Conservation (phyloP, 129 eudicot genomes). For the Heracleum sosnowskyi region DNA sequence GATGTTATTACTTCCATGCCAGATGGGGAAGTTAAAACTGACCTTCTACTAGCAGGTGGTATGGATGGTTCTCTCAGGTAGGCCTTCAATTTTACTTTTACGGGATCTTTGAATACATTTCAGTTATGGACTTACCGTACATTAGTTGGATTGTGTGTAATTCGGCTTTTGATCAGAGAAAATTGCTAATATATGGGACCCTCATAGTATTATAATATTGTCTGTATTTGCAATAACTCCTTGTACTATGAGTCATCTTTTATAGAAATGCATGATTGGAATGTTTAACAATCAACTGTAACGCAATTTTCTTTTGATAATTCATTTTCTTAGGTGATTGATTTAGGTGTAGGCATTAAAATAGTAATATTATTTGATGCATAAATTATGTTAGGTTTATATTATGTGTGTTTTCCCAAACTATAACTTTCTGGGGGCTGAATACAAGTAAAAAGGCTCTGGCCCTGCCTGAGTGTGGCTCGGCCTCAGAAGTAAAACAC, state of each 20-base stretch:
- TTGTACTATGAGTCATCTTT: neutral
- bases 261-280: neutral
- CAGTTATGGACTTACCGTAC: neutral
- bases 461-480: no score
- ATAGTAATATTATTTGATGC: neutral
- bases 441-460: no score
- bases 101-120: neutral
- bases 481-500: no score
- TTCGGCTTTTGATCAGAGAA: neutral
- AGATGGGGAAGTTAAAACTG: constrained; percentile 41
- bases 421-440: no score
- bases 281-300: neutral
- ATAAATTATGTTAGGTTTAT: no score
- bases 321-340: neutral
- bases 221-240: neutral
- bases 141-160: neutral
- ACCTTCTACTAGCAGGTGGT: constrained; percentile 61
- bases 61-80: constrained; percentile 49
- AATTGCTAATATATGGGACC: neutral
- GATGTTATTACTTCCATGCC: constrained; percentile 36
- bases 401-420: no score
- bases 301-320: neutral
- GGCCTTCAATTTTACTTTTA: neutral
- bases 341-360: neutral
- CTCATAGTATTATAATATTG: neutral